A percentile compares a stretch with the other conserved stretches of the same genome.
phyloP scores from a whole-genome alignment of 306 rosid genomes.

The Gleditsia sinensis region DNA sequence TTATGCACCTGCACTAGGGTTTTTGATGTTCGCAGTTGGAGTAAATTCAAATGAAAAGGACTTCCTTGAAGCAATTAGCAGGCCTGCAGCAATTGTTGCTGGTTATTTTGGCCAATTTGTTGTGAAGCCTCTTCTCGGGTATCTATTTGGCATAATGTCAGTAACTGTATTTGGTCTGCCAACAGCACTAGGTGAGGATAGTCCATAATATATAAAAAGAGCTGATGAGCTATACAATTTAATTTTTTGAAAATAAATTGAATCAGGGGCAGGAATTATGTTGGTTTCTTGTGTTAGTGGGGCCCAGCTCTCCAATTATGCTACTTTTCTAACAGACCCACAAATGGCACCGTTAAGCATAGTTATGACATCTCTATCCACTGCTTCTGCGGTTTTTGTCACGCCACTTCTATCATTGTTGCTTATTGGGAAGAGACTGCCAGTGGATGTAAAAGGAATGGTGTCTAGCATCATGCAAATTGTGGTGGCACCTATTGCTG shows the following conservation, averaged over 20 bases:
- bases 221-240: constrained; percentile 30
- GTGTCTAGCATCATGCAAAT: constrained; percentile 87
- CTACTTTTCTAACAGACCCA: constrained; percentile 92
- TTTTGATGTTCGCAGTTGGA: constrained; percentile 98
- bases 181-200: constrained; percentile 68
- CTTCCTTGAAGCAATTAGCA: constrained; percentile 79
- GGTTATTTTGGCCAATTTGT: constrained; percentile 87
- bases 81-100: constrained; percentile 72
- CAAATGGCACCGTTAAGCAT: constrained; percentile 87
- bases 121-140: constrained; percentile 90
- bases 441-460: constrained; percentile 97
- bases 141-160: constrained; percentile 68
- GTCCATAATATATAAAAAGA: constrained; percentile 27
- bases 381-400: constrained; percentile 86
- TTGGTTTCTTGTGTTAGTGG: constrained; percentile 95
- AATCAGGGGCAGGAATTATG: constrained; percentile 90
- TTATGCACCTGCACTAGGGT: constrained; percentile 95
- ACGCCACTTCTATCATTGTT: constrained; percentile 81
- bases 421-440: constrained; percentile 93
- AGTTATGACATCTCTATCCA: constrained; percentile 93
- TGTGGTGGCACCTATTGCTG: constrained; percentile 80
- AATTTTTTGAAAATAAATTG: constrained; percentile 40
- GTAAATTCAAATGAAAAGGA: constrained; percentile 92
- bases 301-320: constrained; percentile 93
- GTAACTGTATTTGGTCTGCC: constrained; percentile 73